These are phyloP conservation scores for Rhododendron molle DNA, from an alignment of 148 eudicot genomes.

Conservation along the genomic window DNA sequence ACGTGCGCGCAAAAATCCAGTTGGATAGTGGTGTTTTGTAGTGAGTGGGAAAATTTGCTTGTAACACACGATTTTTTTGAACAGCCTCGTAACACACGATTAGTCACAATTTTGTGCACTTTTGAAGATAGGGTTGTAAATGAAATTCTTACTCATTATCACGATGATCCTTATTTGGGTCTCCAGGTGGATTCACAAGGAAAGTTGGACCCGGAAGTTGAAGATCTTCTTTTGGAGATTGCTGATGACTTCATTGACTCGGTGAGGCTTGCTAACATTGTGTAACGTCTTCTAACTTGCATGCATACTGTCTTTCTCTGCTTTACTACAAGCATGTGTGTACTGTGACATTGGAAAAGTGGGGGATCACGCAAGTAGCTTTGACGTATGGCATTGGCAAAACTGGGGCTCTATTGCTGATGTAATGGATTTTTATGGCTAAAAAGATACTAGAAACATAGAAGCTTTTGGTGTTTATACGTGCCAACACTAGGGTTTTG, in stretches of 20 bases:
- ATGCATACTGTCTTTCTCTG: neutral
- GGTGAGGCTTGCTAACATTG: slow-evolving; percentile 38
- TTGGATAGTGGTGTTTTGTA: neutral
- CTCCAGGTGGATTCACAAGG: slow-evolving; percentile 71
- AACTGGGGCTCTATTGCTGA: neutral
- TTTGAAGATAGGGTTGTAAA: neutral
- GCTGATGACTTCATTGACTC: slow-evolving; percentile 92
- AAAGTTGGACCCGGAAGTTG: slow-evolving; percentile 78
- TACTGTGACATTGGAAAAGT: neutral
- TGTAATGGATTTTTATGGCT: neutral
- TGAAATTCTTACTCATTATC: neutral
- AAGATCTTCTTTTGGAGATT: slow-evolving; percentile 68
- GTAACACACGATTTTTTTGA: neutral
- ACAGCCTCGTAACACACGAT: neutral
- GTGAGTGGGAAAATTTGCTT: neutral
- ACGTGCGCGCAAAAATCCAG: neutral
- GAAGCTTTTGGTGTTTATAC: neutral
- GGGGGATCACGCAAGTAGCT: neutral
- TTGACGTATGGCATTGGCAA: neutral
- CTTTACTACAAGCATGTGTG: neutral
- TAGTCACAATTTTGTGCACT: neutral
- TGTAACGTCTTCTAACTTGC: neutral
- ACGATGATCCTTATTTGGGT: slow-evolving; percentile 6
- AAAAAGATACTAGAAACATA: neutral
- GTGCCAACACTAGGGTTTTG: neutral